Evolutionary conservation across 2,329 filamentous ascomycete species (phyloP).

Genomic region (Orbilia brochopaga): DNA sequence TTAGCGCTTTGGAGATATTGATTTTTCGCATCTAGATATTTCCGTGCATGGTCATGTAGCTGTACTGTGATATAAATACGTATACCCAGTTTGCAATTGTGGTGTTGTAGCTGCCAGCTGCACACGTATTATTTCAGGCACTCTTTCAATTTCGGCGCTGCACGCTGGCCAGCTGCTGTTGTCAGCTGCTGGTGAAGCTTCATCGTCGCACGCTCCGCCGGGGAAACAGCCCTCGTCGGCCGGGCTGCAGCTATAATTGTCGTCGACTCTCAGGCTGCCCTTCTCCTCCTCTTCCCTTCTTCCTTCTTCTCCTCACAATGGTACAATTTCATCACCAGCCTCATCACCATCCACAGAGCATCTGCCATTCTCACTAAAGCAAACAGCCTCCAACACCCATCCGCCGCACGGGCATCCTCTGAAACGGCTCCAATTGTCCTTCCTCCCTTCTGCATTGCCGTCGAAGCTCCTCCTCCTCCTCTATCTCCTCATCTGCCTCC

Average conservation of each 20-base stretch:
- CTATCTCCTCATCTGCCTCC: too few species aligned
- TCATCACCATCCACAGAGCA: not conserved
- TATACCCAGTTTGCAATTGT: not conserved
- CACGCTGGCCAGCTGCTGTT: not conserved
- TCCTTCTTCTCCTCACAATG: not conserved
- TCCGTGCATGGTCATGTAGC: not conserved
- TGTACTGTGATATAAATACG: not conserved
- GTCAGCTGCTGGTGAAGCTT: not conserved
- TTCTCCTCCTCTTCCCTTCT: constrained; percentile 2
- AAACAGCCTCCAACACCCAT: too few species aligned
- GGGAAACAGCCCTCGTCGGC: not conserved
- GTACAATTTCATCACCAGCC: not conserved
- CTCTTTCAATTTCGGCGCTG: too few species aligned
- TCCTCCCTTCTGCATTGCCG: not conserved
- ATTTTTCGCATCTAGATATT: not conserved
- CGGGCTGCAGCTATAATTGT: not conserved
- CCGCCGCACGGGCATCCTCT: too few species aligned
- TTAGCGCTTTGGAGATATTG: not conserved
- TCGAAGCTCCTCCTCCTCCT: too few species aligned
- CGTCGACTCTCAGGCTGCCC: not conserved
- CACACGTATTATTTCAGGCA: constrained; percentile 19
- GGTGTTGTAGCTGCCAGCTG: not conserved
- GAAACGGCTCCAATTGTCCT: too few species aligned
- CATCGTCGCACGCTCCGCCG: not conserved
- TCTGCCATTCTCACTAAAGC: not conserved